Base-by-base conservation (phyloP, 176 grass and related monocot genomes). In the Rhynchospora pubera region DNA sequence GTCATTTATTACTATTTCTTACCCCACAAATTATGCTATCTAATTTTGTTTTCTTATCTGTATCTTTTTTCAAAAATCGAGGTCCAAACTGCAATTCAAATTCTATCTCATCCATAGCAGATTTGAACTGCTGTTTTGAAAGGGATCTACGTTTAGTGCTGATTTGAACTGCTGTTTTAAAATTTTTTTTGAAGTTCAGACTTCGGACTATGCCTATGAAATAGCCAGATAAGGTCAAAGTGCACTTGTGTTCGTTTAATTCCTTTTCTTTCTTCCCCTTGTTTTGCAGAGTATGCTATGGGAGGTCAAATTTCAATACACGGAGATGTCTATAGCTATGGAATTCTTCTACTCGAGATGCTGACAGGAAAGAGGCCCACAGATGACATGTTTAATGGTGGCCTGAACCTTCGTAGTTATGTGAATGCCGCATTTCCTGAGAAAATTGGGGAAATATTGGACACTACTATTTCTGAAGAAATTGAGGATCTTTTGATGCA, bases 251-350 rank as follows among this genome's bases (percentile, higher is more conserved):
- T 34, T 53, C 7, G 28, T 12, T 28, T 3, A 56, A 7, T 56
- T n/a, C n/a, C n/a, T n/a, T n/a, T 15, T 11, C 19, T 28, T 30
- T 28, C 52, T 15, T 19, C 83, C 74, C 79, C 39, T 57, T 47
- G 13, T 34, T 60, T 48, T 9, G 15, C 75, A 90, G 88, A 87
- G 75, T 90, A 90, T 81, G 85, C 79, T 30, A 51, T 51, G 21
- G 88, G 85, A 75, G 72, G 42, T 67, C 43, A 76, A 66, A 85
- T 81, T 30, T 90, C 84, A n/a, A 65, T 11, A 1, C 34, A 21
- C 43, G 85, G 85, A 51, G 88, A 90, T 78, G 44, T 76, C 53
- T 90, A 90, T 75, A 90, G 81, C 48, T 90, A 87, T 1, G 88
- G 88, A 30, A 47, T 90, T 21, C 11, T 90, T 26, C 28, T 87